phyloP scores from a whole-genome alignment of 768 basidiomycete genomes.

The Rhizopogon vulgaris region DNA sequence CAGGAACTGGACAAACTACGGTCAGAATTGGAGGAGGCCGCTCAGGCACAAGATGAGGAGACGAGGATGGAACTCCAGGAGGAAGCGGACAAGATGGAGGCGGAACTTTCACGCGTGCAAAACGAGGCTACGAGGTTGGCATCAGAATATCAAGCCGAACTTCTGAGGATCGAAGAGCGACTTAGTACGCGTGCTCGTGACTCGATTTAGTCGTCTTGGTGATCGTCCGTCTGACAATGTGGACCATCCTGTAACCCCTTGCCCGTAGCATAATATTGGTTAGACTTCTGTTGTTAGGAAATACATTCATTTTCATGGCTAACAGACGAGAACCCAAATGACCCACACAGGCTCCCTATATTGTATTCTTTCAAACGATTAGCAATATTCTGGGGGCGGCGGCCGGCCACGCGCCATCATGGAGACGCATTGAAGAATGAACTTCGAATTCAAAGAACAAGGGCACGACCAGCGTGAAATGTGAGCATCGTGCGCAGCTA shows the following conservation, averaged over 20 bases:
- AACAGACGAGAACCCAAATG: neutral
- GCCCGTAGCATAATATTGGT: slow-evolving; percentile 11
- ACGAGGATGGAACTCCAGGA: slow-evolving; percentile 38
- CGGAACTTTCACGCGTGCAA: slow-evolving; percentile 21
- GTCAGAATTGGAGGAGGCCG: slow-evolving; percentile 42
- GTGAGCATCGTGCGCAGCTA: neutral
- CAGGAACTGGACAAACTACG: slow-evolving; percentile 42
- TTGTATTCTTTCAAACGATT: neutral
- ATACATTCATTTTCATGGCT: neutral
- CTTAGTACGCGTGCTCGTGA: slow-evolving; percentile 24
- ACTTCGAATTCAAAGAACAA: no score
- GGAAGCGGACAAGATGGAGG: slow-evolving; percentile 29
- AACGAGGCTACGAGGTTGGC: slow-evolving; percentile 24
- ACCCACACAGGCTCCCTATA: neutral
- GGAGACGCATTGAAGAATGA: neutral
- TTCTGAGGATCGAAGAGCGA: slow-evolving; percentile 29
- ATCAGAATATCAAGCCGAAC: slow-evolving; percentile 27
- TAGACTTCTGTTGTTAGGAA: slow-evolving; percentile 3
- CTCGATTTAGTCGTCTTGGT: slow-evolving; percentile 17
- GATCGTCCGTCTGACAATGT: slow-evolving; percentile 1
- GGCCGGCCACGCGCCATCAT: neutral
- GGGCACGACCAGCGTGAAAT: no score
- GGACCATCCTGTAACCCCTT: neutral
- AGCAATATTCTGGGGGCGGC: neutral
- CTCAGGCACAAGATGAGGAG: slow-evolving; percentile 39